Conservation (phyloP, 2,329 filamentous ascomycete genomes). For the Polychaeton citri region DNA sequence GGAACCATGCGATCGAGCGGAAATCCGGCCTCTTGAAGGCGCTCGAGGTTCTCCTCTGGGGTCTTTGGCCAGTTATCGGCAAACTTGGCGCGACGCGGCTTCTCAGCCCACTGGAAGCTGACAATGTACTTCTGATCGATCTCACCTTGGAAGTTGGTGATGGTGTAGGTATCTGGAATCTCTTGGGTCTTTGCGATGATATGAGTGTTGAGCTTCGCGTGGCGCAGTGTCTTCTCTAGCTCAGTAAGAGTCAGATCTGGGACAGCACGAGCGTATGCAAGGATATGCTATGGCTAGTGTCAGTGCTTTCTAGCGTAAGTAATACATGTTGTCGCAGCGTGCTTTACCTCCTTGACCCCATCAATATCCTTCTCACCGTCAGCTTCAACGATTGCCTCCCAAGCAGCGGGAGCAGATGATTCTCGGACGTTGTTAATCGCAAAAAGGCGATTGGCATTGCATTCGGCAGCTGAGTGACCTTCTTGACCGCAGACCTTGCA, state of each 20-base stretch:
- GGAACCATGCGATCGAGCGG: constrained; percentile 36
- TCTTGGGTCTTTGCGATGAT: constrained; percentile 49
- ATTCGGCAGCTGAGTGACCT: constrained; percentile 46
- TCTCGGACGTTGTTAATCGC: constrained; percentile 37
- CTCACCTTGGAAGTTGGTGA: constrained; percentile 61
- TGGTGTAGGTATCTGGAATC: constrained; percentile 45
- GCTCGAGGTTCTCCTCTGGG: constrained; percentile 37
- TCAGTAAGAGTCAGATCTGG: constrained; percentile 46
- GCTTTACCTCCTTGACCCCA: constrained; percentile 44
- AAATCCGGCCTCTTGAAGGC: constrained; percentile 38
- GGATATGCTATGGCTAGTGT: constrained; percentile 16
- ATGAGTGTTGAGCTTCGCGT: constrained; percentile 40
- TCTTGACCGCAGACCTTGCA: constrained; percentile 51
- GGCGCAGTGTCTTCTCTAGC: constrained; percentile 48
- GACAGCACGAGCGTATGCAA: constrained; percentile 46
- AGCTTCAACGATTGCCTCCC: constrained; percentile 42
- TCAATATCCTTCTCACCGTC: constrained; percentile 45
- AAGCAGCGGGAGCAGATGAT: constrained; percentile 39
- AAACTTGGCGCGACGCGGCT: constrained; percentile 34
- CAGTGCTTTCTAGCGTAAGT: constrained; percentile 1
- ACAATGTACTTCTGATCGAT: constrained; percentile 37
- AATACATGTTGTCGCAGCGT: no score
- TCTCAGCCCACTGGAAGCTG: constrained; percentile 33
- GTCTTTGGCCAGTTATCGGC: constrained; percentile 35
- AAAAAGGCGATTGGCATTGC: constrained; percentile 47